These are phyloP conservation scores for Saccharum officinarum DNA, from an alignment of 176 grass and related monocot genomes.

Conservation along the genomic window DNA sequence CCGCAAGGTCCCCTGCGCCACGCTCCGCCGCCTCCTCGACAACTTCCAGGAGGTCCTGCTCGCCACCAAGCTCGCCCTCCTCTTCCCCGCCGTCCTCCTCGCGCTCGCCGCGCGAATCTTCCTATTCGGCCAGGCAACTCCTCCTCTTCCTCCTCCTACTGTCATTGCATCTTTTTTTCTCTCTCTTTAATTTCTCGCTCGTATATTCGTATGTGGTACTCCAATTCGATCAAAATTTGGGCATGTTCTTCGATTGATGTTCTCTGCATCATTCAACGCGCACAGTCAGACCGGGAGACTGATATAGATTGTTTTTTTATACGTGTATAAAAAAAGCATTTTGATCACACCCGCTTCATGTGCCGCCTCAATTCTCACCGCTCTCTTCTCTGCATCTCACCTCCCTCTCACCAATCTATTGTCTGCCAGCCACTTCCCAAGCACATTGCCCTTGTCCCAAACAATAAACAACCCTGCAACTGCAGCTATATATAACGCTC, in stretches of 20 bases:
- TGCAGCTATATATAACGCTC: not conserved
- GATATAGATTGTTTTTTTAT: not conserved
- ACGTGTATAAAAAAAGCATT: not conserved
- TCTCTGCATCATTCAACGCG: not conserved
- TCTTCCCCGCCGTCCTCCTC: constrained; percentile 71
- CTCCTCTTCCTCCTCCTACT: too few species aligned
- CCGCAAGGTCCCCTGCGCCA: constrained; percentile 63
- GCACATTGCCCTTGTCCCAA: not conserved
- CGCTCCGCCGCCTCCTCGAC: constrained; percentile 48
- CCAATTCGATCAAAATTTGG: not conserved
- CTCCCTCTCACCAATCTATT: not conserved
- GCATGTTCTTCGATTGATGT: not conserved
- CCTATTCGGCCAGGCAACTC: constrained; percentile 51
- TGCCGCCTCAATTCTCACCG: not conserved
- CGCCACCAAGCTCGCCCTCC: constrained; percentile 75
- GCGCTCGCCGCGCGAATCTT: constrained; percentile 51
- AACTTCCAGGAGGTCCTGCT: constrained; percentile 77
- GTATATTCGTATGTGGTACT: not conserved
- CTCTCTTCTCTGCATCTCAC: not conserved
- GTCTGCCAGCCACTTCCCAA: not conserved
- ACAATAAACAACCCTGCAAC: not conserved
- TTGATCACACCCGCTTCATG: not conserved
- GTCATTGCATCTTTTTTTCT: too few species aligned
- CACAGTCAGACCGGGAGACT: not conserved
- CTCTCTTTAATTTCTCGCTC: not conserved